Evolutionary conservation across 768 basidiomycete species (phyloP), one percentile per base, ranked within the genome.

Genomic region (Xerocomus spinulosus): DNA sequence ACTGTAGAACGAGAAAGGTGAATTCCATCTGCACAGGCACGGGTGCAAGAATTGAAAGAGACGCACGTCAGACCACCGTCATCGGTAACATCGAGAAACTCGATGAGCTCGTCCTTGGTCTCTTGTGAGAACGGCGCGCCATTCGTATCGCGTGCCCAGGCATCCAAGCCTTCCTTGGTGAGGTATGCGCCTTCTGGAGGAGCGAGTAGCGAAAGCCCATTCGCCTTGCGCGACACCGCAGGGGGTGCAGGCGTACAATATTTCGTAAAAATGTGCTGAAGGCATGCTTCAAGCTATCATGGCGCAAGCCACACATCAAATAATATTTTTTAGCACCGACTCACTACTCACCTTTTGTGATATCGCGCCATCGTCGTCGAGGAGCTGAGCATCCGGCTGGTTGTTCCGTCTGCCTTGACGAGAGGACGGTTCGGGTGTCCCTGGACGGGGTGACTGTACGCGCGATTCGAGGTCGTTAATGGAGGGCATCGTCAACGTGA

Each of bases 91-190:
- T 90, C 87, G 54, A 92, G 73, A 57, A 83, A 86, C 54, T 87
- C 83, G 42, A 79, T 66, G 23, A 90, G 74, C 60, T 92, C 89
- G 34, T 85, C 80, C 64, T 87, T 90, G 15, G 85, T 83, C 56
- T 84, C 87, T 43, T 81, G 72, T 5, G 82, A 76, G 51, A 91
- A 87, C n/a, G 84, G 81, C 32, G 75, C 73, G n/a, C 88, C 89
- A 51, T 92, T 92, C 9, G 89, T 92, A 48, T 87, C 89, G 21
- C 67, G 68, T 12, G 88, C 87, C 83, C 85, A 92, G 35, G 73
- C 72, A 63, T 90, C 87, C 42, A 91, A 66, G 8, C 80, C 87
- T 48, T 79, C 70, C 2, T 73, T 64, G 7, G 77, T 71, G 15
- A 89, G 70, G 62, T 70, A 83, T 36, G 87, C 81, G 54, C 75